Conservation (phyloP, 345 rosid genomes). For the Triadica sebifera region DNA sequence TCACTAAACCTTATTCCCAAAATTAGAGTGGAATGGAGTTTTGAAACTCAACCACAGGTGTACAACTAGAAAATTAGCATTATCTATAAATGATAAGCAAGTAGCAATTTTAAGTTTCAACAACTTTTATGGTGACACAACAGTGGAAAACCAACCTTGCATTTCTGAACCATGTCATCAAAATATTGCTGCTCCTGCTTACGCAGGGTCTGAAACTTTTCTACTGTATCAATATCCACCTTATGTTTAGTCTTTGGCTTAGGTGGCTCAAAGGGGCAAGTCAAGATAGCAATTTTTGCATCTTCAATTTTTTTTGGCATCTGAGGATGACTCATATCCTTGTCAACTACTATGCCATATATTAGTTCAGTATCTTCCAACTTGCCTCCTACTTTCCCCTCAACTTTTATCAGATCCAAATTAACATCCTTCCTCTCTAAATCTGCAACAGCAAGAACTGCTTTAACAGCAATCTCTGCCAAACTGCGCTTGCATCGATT, state of each 20-base stretch:
- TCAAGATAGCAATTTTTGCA: slow-evolving; percentile 94
- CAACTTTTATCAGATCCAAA: slow-evolving; percentile 90
- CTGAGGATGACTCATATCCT: slow-evolving; percentile 98
- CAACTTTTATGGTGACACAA: neutral
- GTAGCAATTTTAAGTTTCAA: slow-evolving; percentile 13
- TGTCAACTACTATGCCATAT: slow-evolving; percentile 81
- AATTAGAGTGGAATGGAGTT: neutral
- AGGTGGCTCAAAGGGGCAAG: slow-evolving; percentile 98
- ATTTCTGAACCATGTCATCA: slow-evolving; percentile 93
- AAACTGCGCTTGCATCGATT: slow-evolving; percentile 82
- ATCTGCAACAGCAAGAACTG: slow-evolving; percentile 95
- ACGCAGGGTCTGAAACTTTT: slow-evolving; percentile 89
- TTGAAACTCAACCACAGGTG: neutral
- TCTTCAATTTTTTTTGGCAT: slow-evolving; percentile 91
- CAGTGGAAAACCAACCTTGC: slow-evolving; percentile 53
- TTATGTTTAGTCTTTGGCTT: slow-evolving; percentile 99
- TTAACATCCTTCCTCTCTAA: slow-evolving; percentile 90
- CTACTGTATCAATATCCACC: slow-evolving; percentile 96
- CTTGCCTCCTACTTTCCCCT: slow-evolving; percentile 93
- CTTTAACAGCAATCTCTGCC: slow-evolving; percentile 96
- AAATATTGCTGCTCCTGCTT: slow-evolving; percentile 89
- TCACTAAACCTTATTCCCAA: neutral
- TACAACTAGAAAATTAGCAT: slow-evolving; percentile 3
- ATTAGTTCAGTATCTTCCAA: slow-evolving; percentile 86
- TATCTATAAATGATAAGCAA: slow-evolving; percentile 25